These are phyloP conservation scores for Fusarium caatingaense DNA, from an alignment of 2,329 filamentous ascomycete genomes.

Conservation along the genomic window DNA sequence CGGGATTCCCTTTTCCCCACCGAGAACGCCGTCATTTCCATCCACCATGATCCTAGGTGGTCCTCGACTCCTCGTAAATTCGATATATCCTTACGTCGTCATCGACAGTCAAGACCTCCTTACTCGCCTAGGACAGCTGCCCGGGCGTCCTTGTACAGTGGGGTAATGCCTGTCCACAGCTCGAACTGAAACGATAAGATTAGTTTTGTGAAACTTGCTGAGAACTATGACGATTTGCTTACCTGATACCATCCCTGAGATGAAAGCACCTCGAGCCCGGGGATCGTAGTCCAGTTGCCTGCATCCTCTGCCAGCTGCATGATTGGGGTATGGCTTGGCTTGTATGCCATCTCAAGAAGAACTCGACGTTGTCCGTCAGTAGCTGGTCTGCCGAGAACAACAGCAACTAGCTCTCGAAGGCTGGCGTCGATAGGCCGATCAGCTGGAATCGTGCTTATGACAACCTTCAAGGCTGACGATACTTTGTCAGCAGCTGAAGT, in stretches of 20 bases:
- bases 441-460: conserved; percentile 91
- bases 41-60: not conserved
- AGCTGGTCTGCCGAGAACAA: conserved; percentile 59
- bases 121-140: conserved; percentile 63
- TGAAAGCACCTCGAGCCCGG: conserved; percentile 88
- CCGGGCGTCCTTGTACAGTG: conserved; percentile 77
- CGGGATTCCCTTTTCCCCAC: conserved; percentile 10
- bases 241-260: conserved; percentile 92
- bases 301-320: conserved; percentile 84
- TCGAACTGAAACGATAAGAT: conserved; percentile 67
- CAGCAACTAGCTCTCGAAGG: conserved; percentile 73
- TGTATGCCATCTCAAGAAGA: conserved; percentile 96
- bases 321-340: conserved; percentile 82
- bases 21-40: conserved; percentile 23
- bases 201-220: conserved; percentile 24
- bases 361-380: conserved; percentile 61
- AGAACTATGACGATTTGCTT: conserved; percentile 49
- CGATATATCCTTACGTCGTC: conserved; percentile 3
- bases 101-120: not conserved
- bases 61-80: not conserved
- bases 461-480: conserved; percentile 69
- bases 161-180: conserved; percentile 84
- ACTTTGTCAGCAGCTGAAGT: conserved; percentile 60
- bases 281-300: conserved; percentile 81
- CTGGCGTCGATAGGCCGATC: conserved; percentile 81